These are phyloP conservation scores for Starmera caribaea DNA, from an alignment of 805 yeast species.

Conservation along the genomic window DNA sequence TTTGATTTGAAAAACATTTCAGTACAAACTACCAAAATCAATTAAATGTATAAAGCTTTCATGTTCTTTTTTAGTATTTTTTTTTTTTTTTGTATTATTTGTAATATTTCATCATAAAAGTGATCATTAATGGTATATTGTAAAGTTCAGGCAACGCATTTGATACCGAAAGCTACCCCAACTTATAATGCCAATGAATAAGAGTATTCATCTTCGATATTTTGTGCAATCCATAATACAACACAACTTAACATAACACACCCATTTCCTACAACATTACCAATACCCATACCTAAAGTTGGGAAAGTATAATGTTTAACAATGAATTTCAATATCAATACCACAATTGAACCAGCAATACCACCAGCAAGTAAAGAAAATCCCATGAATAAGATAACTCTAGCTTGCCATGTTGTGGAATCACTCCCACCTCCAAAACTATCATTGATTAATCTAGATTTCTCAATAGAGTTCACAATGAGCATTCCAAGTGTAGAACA, in stretches of 20 bases:
- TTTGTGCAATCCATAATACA: conserved; percentile 87
- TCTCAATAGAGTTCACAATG: conserved; percentile 43
- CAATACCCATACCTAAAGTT: conserved; percentile 88
- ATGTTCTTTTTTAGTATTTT: too few relatives aligned
- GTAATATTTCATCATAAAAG: too few relatives aligned
- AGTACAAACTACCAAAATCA: too few relatives aligned
- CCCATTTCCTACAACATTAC: conserved; percentile 73
- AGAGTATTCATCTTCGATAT: conserved; percentile 91
- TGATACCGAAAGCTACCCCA: not conserved
- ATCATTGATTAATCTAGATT: conserved; percentile 28
- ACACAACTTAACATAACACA: conserved; percentile 84
- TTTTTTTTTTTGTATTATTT: too few relatives aligned
- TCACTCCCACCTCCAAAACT: conserved; percentile 22
- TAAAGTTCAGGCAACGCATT: not conserved
- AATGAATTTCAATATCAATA: conserved; percentile 75
- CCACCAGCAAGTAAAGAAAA: conserved; percentile 93
- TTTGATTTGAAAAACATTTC: too few relatives aligned
- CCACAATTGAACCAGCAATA: conserved; percentile 83
- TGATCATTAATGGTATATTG: not conserved
- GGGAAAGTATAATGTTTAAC: conserved; percentile 76
- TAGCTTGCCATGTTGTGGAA: conserved; percentile 84
- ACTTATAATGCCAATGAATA: conserved; percentile 64
- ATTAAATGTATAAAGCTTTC: too few relatives aligned
- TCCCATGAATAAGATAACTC: conserved; percentile 83
- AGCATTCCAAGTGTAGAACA: conserved; percentile 87